Evolutionary conservation across 768 basidiomycete species (phyloP).

Genomic region (Pleurotus eryngii): DNA sequence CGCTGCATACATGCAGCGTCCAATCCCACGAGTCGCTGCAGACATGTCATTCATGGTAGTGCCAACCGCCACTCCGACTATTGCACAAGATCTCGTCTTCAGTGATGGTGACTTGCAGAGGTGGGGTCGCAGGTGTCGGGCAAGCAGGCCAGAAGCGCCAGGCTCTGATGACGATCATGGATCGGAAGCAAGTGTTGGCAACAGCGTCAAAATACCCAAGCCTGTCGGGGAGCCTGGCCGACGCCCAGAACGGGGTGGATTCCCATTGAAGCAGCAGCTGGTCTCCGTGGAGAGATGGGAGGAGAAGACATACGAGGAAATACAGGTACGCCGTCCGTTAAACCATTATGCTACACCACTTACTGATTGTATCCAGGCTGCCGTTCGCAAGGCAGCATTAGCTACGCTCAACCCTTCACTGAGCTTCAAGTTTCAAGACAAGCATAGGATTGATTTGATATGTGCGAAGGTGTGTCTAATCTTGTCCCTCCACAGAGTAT

Average conservation of each 20-base stretch:
- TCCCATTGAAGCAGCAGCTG: not conserved
- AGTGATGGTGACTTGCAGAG: too few species aligned
- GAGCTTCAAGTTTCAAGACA: not conserved
- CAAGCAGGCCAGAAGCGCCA: too few species aligned
- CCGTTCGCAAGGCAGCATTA: not conserved
- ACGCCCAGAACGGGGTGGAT: not conserved
- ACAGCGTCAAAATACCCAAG: not conserved
- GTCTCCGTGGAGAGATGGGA: not conserved
- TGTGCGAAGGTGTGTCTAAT: not conserved
- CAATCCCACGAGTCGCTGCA: too few species aligned
- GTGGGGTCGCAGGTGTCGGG: too few species aligned
- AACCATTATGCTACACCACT: not conserved
- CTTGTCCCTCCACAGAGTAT: too few species aligned
- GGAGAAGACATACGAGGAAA: not conserved
- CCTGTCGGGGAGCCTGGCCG: constrained; percentile 8
- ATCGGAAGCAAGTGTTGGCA: too few species aligned
- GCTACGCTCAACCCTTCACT: not conserved
- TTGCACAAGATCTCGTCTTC: too few species aligned
- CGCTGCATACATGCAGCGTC: too few species aligned
- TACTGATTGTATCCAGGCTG: not conserved
- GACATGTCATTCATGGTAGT: too few species aligned
- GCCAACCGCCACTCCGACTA: too few species aligned
- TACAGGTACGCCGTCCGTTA: not conserved
- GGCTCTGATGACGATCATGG: too few species aligned
- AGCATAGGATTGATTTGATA: not conserved